Percentiles rank a stretch among this genome's conserved stretches.
phyloP scores from a whole-genome alignment of 2,329 filamentous ascomycete genomes.

The Fusarium chaquense region DNA sequence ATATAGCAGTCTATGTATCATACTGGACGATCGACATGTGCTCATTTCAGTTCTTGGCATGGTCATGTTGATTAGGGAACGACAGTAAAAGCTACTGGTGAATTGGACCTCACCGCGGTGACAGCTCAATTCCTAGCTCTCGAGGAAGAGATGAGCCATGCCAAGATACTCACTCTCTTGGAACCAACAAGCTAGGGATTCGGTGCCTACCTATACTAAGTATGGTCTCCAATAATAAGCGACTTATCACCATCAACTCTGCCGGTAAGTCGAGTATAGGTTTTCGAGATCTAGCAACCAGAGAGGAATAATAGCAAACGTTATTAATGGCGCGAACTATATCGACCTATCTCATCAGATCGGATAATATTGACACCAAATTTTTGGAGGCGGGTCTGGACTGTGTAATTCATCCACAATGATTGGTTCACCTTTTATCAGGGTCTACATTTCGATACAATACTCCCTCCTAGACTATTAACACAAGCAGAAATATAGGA shows the following conservation, averaged over 20 bases:
- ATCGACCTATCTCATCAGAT: neutral
- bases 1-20: neutral
- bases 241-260: neutral
- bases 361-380: neutral
- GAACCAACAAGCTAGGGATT: neutral
- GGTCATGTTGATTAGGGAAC: neutral
- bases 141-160: neutral
- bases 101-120: no score
- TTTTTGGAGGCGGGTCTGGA: neutral
- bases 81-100: neutral
- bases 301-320: neutral
- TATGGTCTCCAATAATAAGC: neutral
- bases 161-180: neutral
- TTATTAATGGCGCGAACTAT: neutral
- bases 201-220: neutral
- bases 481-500: neutral
- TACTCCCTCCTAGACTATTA: neutral
- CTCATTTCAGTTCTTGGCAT: neutral
- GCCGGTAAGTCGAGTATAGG: neutral
- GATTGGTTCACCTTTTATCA: constrained; percentile 6
- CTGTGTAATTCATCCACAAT: constrained; percentile 10
- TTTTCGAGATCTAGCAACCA: neutral
- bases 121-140: neutral
- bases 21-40: neutral
- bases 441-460: neutral